Percentiles rank a stretch among this genome's conserved stretches.
Evolutionary conservation across 441 rosid genomes (phyloP).

Genomic region (Viola pubescens): DNA sequence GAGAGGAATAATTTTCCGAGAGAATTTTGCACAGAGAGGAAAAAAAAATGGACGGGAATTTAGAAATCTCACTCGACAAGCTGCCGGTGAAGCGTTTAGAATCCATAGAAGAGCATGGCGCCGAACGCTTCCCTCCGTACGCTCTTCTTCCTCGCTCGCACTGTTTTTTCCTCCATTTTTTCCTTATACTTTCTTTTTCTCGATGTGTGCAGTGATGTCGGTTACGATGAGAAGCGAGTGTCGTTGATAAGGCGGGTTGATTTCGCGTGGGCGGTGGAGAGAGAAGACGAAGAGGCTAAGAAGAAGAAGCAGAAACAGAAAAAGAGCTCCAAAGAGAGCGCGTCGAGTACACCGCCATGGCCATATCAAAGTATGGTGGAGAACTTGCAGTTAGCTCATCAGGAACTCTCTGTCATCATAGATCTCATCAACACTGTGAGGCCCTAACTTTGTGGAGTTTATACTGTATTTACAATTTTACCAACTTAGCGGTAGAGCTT

Average conservation of each 20-base stretch:
- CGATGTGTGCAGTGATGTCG: slow-evolving; percentile 42
- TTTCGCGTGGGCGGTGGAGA: slow-evolving; percentile 91
- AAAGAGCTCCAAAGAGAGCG: slow-evolving; percentile 55
- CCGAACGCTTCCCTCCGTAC: slow-evolving; percentile 70
- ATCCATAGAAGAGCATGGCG: slow-evolving; percentile 71
- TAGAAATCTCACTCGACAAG: slow-evolving; percentile 72
- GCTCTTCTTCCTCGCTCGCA: slow-evolving; percentile 8
- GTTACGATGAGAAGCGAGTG: slow-evolving; percentile 80
- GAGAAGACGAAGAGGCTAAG: slow-evolving; percentile 47
- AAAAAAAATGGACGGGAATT: slow-evolving; percentile 47
- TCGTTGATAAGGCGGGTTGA: slow-evolving; percentile 72
- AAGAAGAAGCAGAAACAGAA: slow-evolving; percentile 48
- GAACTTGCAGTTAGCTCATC: slow-evolving; percentile 83
- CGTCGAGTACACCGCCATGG: slow-evolving; percentile 41
- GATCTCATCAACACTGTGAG: slow-evolving; percentile 89
- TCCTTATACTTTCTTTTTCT: neutral
- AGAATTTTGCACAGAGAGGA: slow-evolving; percentile 8
- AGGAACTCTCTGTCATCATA: slow-evolving; percentile 78
- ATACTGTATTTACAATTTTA: too few species aligned
- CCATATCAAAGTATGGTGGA: slow-evolving; percentile 92
- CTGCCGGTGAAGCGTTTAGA: slow-evolving; percentile 79
- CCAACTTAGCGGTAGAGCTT: too few species aligned
- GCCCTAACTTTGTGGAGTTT: neutral
- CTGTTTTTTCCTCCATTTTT: neutral
- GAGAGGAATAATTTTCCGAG: neutral